Conservation (phyloP, 768 basidiomycete species). For the Suillus subalutaceus region DNA sequence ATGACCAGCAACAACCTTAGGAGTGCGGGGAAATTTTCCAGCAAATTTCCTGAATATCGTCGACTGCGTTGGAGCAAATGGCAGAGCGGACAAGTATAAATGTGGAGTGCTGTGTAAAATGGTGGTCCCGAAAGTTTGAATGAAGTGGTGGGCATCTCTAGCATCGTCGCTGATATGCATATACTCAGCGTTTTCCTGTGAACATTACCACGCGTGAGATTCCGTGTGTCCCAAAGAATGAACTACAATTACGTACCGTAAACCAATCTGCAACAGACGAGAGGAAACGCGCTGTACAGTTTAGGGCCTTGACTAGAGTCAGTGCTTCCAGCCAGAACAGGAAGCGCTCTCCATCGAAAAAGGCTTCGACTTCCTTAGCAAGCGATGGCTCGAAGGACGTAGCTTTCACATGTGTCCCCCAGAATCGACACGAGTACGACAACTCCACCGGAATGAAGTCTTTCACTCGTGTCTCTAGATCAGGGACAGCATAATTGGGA, state of each 20-base stretch:
- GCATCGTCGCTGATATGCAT: background rate
- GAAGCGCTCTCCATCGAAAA: constrained; percentile 12
- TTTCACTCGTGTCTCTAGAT: constrained; percentile 1
- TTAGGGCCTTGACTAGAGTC: background rate
- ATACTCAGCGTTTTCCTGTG: constrained; percentile 2
- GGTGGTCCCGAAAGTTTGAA: constrained; percentile 16
- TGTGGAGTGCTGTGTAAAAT: constrained; percentile 25
- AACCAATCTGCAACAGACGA: background rate
- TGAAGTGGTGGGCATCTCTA: constrained; percentile 17
- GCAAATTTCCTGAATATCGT: background rate
- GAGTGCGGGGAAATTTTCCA: background rate
- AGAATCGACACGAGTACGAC: constrained; percentile 18
- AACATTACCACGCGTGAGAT: background rate
- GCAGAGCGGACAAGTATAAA: constrained; percentile 30
- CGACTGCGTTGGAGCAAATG: constrained; percentile 25
- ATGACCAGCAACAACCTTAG: background rate
- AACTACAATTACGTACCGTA: background rate
- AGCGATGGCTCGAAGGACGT: constrained; percentile 1
- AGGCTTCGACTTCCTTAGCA: background rate
- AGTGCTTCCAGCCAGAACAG: constrained; percentile 16
- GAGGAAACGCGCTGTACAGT: background rate
- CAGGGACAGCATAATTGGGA: constrained; percentile 28
- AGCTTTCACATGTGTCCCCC: constrained; percentile 15
- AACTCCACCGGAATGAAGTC: constrained; percentile 10
- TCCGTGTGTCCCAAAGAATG: background rate